Base-by-base conservation (phyloP, 495 filamentous ascomycete genomes). In the Penicillium odoratum region DNA sequence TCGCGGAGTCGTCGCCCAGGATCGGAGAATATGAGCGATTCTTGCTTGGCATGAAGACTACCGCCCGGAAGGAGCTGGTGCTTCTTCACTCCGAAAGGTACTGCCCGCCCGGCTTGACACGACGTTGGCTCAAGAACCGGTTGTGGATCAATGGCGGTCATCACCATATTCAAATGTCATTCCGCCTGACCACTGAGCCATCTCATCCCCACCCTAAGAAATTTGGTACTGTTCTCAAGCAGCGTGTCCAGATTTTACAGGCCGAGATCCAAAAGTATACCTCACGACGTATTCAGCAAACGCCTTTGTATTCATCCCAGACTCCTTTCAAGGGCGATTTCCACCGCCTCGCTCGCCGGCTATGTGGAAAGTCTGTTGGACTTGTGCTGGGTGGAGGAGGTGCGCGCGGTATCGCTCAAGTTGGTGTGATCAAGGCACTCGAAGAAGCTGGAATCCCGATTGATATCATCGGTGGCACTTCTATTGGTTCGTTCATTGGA, bases 71-170 rank as follows among this genome's bases (percentile, higher is more conserved):
- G 70, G 92, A 96, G 66, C 79, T 98, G 8, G 92, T 98, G 2
- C 74, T 98, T n/a, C 76, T 98, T 4, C 94, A 98, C 72, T 80
- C 90, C 0, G 95, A 98, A 64, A 83, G 95, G 36, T 97, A 93
- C 69, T 96, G 88, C 55, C 81, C 82, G 2, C 85, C 91, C 21
- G 94, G 94, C 0, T 65, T 95, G 26, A 97, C 93, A 0, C 79
- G 94, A 38, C 82, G 83, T 46, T 98, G 94, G 94, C 79, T 98
- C 21, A 87, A 91, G 63, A 97, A 97, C 67, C 87, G 94, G 0
- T 83, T 96, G 54, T 98, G 94, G 94, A 91, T 98, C 63, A 98
- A 97, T 64, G 94, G 94, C n/a, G 91, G 94, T 40, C 95, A 98
- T 70, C 93, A 97, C 67, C 94, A 98, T 64, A 89, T 98, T 26